Evolutionary conservation across 2,329 filamentous ascomycete genomes (phyloP).

Genomic region (Ascochyta clinopodiicola): DNA sequence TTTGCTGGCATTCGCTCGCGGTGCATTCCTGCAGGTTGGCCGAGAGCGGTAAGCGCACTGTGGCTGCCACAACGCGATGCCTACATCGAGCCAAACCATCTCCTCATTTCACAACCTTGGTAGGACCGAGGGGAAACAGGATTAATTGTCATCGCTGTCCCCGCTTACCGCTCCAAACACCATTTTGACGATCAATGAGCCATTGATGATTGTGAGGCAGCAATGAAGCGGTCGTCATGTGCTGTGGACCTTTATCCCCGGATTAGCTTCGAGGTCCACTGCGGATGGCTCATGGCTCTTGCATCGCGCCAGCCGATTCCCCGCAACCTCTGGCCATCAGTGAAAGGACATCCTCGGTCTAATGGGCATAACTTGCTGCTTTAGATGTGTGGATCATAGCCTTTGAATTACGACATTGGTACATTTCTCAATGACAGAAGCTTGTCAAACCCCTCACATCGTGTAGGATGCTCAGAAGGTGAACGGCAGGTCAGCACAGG

Average conservation of each 20-base stretch:
- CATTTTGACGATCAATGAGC: background rate
- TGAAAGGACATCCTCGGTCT: background rate
- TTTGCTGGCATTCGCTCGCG: conserved; percentile 1
- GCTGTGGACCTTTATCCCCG: conserved; percentile 8
- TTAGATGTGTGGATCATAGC: background rate
- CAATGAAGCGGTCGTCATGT: conserved; percentile 1
- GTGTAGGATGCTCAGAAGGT: background rate
- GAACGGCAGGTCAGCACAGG: background rate
- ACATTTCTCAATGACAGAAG: too few species aligned
- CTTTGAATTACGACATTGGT: background rate
- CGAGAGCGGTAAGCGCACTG: conserved; percentile 5
- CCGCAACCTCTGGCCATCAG: background rate
- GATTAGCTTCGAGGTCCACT: conserved; percentile 1
- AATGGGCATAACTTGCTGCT: background rate
- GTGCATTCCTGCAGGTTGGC: conserved; percentile 8
- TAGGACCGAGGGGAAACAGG: conserved; percentile 1
- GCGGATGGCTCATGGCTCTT: background rate
- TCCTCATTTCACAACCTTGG: background rate
- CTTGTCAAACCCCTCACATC: background rate
- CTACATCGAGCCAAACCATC: background rate
- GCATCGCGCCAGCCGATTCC: background rate
- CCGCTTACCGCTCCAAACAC: background rate
- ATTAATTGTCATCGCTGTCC: background rate
- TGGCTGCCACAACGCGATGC: conserved; percentile 2
- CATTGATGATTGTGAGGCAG: background rate